Base-by-base conservation (phyloP, 805 yeast genomes). In the Metschnikowia lunata region DNA sequence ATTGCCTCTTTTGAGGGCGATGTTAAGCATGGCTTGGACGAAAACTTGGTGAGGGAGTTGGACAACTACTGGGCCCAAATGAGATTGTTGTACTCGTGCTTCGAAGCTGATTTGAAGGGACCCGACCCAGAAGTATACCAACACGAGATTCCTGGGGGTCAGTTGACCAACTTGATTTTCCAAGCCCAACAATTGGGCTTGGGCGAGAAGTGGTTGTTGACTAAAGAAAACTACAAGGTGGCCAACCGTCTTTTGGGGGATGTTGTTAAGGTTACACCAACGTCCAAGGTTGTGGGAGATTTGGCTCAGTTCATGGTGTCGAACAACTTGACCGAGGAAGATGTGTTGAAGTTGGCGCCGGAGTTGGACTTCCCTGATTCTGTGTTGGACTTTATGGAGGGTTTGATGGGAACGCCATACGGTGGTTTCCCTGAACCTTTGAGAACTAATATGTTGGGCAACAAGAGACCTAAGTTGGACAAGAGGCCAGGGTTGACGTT, bases 381-480 rank as follows among this genome's bases (percentile, higher is more conserved):
- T 15, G 97, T 93, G 13, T 78, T 93, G 65, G 99, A 93, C 70
- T 93, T 93, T 80, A 89, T 93, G 79, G 96, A 93, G 75, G 99
- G 99, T 59, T 79, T 93, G 66, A 93, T 93, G 87, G 99, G 99
- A 64, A 93, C 93, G 55, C 99, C 99, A 61, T 88, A 88, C 64
- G 99, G 99, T 56, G 99, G 99, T 8, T 93, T 93, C 96, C 99
- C 99, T 48, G 99, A 93, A 72, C 99, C 99, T 33, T 76, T 93
- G 69, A 83, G 99, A 72, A 77, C 96, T 33, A 88, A 90, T 66
- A 79, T 93, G 51, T 80, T 93, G 61, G 81, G 82, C 60, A 95
- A 90, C 66, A 89, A 89, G 83, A 85, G 99, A 74, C 82, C 86
- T 71, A 88, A 88, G 71, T 79, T 93, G 69, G 79, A 82, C 50